phyloP scores from a whole-genome alignment of 1,139 yeast genomes.

The Ashbya aceris region DNA sequence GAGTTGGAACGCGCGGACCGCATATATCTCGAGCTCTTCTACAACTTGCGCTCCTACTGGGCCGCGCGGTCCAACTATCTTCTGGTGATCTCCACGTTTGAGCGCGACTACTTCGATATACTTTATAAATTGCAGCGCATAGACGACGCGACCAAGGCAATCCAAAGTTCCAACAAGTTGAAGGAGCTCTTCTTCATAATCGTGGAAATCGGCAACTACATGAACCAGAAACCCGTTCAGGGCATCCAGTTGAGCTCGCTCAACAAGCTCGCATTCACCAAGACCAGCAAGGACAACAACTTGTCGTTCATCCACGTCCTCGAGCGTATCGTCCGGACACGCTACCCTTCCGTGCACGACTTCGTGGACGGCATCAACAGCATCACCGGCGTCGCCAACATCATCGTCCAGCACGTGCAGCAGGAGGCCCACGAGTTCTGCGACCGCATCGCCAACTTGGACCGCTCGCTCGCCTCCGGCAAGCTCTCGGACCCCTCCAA shows the following conservation, averaged over 20 bases:
- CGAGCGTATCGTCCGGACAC: conserved; percentile 65
- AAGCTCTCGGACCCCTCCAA: conserved; percentile 56
- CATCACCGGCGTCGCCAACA: conserved; percentile 54
- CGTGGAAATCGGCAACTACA: conserved; percentile 80
- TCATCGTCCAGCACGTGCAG: conserved; percentile 69
- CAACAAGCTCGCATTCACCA: conserved; percentile 75
- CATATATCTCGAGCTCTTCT: conserved; percentile 67
- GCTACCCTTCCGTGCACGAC: conserved; percentile 67
- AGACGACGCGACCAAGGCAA: conserved; percentile 56
- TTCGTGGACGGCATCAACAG: conserved; percentile 69
- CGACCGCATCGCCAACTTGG: conserved; percentile 44
- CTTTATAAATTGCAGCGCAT: conserved; percentile 51
- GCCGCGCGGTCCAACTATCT: conserved; percentile 73
- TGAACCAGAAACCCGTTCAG: conserved; percentile 84
- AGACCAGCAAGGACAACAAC: conserved; percentile 65
- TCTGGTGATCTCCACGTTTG: conserved; percentile 55
- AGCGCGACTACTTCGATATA: conserved; percentile 66
- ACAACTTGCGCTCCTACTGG: conserved; percentile 79
- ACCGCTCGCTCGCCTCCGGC: conserved; percentile 55
- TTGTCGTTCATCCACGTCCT: conserved; percentile 80
- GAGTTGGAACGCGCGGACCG: conserved; percentile 76
- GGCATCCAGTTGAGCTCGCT: conserved; percentile 82
- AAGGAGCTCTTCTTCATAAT: conserved; percentile 65
- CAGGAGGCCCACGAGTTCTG: conserved; percentile 60
- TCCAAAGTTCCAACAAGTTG: conserved; percentile 57